Conservation (phyloP, 169 alveolate species). For the Plasmodium vinckei region DNA sequence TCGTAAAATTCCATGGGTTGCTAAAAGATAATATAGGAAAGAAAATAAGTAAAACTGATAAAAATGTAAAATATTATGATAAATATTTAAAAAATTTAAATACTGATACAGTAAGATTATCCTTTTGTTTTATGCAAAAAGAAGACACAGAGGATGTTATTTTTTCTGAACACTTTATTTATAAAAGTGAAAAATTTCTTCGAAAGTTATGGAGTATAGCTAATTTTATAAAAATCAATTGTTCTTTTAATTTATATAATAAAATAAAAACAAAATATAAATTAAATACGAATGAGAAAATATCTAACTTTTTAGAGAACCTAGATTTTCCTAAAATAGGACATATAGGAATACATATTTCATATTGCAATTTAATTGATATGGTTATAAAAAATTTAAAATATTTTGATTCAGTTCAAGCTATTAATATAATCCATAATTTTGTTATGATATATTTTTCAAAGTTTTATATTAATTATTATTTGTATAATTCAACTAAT, state of each 20-base stretch:
- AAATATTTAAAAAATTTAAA: slow-evolving; percentile 12
- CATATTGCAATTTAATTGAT: slow-evolving; percentile 14
- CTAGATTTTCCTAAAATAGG: not conserved
- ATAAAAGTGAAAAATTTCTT: slow-evolving; percentile 37
- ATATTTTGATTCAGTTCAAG: not conserved
- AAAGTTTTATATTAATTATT: slow-evolving; percentile 32
- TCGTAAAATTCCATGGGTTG: slow-evolving; percentile 37
- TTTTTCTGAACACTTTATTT: slow-evolving; percentile 4
- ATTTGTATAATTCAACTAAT: not conserved
- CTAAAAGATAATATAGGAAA: slow-evolving; percentile 33
- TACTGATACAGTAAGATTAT: slow-evolving; percentile 14
- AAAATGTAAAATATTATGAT: slow-evolving; percentile 21
- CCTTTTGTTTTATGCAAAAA: slow-evolving; percentile 32
- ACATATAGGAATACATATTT: slow-evolving; percentile 6
- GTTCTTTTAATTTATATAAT: slow-evolving; percentile 7
- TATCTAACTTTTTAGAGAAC: slow-evolving; percentile 15
- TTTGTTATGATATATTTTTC: slow-evolving; percentile 30
- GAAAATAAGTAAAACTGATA: slow-evolving; percentile 60
- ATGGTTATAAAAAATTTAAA: slow-evolving; percentile 10
- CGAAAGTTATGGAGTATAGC: slow-evolving; percentile 48
- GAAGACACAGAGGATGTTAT: slow-evolving; percentile 28
- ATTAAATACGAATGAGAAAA: not conserved
- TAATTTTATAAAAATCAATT: slow-evolving; percentile 24
- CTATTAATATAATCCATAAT: slow-evolving; percentile 11
- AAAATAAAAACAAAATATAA: not conserved